Evolutionary conservation across 768 basidiomycete species (phyloP).

Genomic region (Phanerochaete carnosa): DNA sequence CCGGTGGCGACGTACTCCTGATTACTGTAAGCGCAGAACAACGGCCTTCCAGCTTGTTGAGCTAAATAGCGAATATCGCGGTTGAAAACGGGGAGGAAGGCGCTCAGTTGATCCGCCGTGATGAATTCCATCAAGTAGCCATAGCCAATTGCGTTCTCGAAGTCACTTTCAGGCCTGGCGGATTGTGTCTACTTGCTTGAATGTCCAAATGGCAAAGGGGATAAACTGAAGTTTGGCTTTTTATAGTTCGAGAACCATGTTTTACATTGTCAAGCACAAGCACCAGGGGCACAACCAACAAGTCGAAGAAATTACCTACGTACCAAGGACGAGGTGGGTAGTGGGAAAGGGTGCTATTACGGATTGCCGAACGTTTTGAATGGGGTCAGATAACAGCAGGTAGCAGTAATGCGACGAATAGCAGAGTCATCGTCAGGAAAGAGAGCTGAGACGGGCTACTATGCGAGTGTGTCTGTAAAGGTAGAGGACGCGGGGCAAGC

Average conservation of each 20-base stretch:
- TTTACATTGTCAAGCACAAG: not conserved
- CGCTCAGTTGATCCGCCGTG: too few species aligned
- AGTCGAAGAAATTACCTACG: not conserved
- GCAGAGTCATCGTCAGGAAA: not conserved
- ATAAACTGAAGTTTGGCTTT: not conserved
- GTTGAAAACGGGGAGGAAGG: too few species aligned
- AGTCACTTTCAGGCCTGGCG: too few species aligned
- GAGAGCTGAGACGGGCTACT: not conserved
- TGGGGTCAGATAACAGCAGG: not conserved
- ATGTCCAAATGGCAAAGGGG: too few species aligned
- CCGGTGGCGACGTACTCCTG: too few species aligned
- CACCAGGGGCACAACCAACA: not conserved
- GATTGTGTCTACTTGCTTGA: too few species aligned
- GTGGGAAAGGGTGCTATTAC: not conserved
- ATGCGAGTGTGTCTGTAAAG: not conserved
- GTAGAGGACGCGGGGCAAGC: too few species aligned
- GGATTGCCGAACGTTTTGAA: not conserved
- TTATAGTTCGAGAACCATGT: not conserved
- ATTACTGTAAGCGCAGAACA: too few species aligned
- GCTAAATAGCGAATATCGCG: too few species aligned
- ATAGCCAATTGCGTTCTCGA: too few species aligned
- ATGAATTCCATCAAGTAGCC: too few species aligned
- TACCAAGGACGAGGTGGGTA: not conserved
- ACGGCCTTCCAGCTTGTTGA: too few species aligned
- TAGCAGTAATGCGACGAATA: not conserved